Evolutionary conservation across 2,329 filamentous ascomycete species (phyloP).

Genomic region (Fusarium papillatum): DNA sequence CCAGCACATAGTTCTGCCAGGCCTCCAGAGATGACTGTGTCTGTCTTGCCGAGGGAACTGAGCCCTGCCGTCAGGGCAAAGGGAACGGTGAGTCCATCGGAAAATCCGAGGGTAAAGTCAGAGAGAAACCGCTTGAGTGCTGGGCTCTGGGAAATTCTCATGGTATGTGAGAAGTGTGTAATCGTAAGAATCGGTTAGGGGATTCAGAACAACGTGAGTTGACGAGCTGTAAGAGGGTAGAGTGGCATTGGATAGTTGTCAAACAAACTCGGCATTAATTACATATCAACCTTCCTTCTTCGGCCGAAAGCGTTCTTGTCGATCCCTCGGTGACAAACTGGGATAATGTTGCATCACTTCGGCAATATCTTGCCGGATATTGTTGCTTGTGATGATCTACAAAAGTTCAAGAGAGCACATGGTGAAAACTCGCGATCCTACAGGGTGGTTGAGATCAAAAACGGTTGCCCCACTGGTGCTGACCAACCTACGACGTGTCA

Average conservation of each 20-base stretch:
- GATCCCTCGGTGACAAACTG: constrained; percentile 19
- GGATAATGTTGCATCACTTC: constrained; percentile 8
- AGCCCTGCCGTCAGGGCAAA: constrained; percentile 82
- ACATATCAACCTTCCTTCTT: not conserved
- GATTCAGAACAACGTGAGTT: not conserved
- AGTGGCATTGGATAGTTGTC: not conserved
- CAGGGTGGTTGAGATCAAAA: constrained; percentile 3
- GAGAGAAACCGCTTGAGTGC: constrained; percentile 60
- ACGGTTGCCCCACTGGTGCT: not conserved
- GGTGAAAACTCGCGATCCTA: constrained; percentile 16
- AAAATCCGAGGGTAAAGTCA: constrained; percentile 80
- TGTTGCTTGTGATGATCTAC: not conserved
- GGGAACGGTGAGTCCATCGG: constrained; percentile 81
- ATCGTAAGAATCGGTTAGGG: no score
- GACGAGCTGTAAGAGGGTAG: not conserved
- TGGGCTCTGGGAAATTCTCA: constrained; percentile 43
- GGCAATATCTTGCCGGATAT: constrained; percentile 20
- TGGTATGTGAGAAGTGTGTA: not conserved
- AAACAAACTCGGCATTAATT: not conserved
- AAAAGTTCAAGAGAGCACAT: constrained; percentile 23
- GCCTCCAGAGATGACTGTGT: constrained; percentile 76
- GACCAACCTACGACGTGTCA: constrained; percentile 1
- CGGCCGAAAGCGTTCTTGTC: not conserved
- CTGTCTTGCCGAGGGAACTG: constrained; percentile 69
- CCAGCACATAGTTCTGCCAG: constrained; percentile 79